Evolutionary conservation across 2,329 filamentous ascomycete species (phyloP).

Genomic region (Colletotrichum paranaense): DNA sequence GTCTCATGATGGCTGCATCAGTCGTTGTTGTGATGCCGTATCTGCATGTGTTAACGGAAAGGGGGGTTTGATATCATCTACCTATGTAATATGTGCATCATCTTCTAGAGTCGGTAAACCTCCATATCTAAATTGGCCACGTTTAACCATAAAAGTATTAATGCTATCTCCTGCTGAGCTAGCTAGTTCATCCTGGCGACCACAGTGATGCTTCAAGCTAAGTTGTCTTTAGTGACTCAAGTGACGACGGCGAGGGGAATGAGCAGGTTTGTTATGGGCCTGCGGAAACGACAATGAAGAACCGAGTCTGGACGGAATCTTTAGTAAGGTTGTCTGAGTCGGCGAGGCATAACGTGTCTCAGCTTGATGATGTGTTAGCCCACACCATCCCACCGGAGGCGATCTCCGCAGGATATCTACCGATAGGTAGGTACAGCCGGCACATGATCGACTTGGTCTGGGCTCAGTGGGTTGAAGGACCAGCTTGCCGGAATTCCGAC

Average conservation of each 20-base stretch:
- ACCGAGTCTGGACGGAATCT: neutral
- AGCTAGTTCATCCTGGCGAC: neutral
- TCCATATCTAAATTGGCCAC: too few species aligned
- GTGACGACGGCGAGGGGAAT: neutral
- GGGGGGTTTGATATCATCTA: too few species aligned
- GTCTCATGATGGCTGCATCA: too few species aligned
- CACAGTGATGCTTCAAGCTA: neutral
- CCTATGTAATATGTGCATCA: too few species aligned
- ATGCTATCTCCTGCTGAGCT: too few species aligned
- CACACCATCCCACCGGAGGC: neutral
- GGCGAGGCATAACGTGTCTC: neutral
- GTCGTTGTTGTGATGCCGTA: too few species aligned
- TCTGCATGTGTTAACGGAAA: too few species aligned
- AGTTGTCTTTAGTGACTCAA: neutral
- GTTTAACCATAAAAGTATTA: too few species aligned
- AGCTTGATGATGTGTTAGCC: neutral
- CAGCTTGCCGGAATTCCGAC: slow-evolving; percentile 13
- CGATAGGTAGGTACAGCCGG: neutral
- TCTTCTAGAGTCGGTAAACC: too few species aligned
- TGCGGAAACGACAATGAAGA: neutral
- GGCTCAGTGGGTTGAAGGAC: neutral
- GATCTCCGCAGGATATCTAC: neutral
- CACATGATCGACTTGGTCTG: neutral
- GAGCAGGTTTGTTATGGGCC: neutral
- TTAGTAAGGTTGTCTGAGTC: neutral